A percentile compares a stretch with the other conserved stretches of the same genome.
phyloP scores from a whole-genome alignment of 352 stramenopile species.

The Phytophthora europaea region DNA sequence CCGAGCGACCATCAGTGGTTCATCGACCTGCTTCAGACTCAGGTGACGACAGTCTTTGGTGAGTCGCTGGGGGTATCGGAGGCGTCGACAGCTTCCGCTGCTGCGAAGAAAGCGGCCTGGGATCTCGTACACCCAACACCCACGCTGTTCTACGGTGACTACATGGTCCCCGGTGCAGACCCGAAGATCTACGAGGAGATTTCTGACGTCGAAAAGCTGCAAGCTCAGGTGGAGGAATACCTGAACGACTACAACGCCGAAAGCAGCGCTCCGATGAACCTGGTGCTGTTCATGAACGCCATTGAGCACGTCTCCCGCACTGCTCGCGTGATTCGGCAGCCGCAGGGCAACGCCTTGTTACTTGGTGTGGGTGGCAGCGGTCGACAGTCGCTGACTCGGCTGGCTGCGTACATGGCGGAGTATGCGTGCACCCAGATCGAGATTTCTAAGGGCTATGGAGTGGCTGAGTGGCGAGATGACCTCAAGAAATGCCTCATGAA shows the following conservation, averaged over 20 bases:
- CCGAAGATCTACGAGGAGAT: constrained; percentile 94
- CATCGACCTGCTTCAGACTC: constrained; percentile 67
- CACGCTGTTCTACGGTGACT: constrained; percentile 93
- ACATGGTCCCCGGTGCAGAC: constrained; percentile 92
- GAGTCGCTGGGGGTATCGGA: constrained; percentile 44
- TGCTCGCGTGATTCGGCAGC: constrained; percentile 83
- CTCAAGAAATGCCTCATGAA: constrained; percentile 94
- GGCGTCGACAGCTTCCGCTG: constrained; percentile 15
- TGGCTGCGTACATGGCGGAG: constrained; percentile 95
- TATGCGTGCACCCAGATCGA: constrained; percentile 95
- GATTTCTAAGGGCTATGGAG: constrained; percentile 95
- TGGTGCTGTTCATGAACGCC: constrained; percentile 92
- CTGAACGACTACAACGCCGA: constrained; percentile 92
- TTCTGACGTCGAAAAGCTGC: constrained; percentile 85
- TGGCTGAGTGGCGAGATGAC: constrained; percentile 94
- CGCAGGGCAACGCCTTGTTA: constrained; percentile 91
- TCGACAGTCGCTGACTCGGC: constrained; percentile 90
- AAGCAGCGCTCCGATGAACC: constrained; percentile 87
- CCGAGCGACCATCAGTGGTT: constrained; percentile 84
- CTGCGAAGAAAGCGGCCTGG: constrained; percentile 62
- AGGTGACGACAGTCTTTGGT: constrained; percentile 68
- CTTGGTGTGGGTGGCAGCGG: constrained; percentile 95
- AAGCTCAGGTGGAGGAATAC: constrained; percentile 86
- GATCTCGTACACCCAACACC: constrained; percentile 64
- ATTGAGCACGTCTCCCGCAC: constrained; percentile 91